Evolutionary conservation across 139 green algal species (phyloP), one percentile per base, ranked within the genome.

Genomic region (Chlamydomonas sp.): DNA sequence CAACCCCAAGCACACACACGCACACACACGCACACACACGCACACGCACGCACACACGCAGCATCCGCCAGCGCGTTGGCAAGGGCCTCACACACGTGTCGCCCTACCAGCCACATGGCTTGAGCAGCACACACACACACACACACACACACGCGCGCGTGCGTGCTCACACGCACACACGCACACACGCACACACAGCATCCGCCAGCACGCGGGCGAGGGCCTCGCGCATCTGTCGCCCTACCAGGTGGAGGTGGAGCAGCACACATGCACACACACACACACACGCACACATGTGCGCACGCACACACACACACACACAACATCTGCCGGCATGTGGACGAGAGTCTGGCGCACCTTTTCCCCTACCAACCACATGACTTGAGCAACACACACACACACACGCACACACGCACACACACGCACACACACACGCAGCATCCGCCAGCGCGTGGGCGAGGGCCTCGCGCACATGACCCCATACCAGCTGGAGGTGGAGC

Each of bases 401-500:
- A n/a, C n/a, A n/a, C n/a, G n/a, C n/a, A n/a, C n/a, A n/a, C n/a
- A n/a, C n/a, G n/a, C n/a, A n/a, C n/a, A n/a, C n/a, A n/a, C n/a
- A n/a, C n/a, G n/a, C n/a, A n/a, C n/a, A n/a, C n/a, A n/a, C n/a
- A n/a, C n/a, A n/a, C n/a, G n/a, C 47, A 57, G 47, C 16, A 64
- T 64, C 54, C 54, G 54, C 26, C 24, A 36, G 22, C 54, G 54
- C 8, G 54, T 64, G 22, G 54, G 54, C 6, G 24, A 64, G 26
- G 24, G 54, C 26, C 26, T 64, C 24, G 54, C 54, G 34, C 24
- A 64, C 24, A 64, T 64, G 24, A 64, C 54, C 6, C 54, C 54
- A 10, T 64, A 64, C 34, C 54, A 64, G 16, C 43, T 26, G 43
- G 43, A 34, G 54, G n/a, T 36, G 58, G 16, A 38, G 29, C 29